A percentile compares a stretch with the other conserved stretches of the same genome.
phyloP scores from a whole-genome alignment of 805 yeast genomes.

The Pichia cephalocereana region DNA sequence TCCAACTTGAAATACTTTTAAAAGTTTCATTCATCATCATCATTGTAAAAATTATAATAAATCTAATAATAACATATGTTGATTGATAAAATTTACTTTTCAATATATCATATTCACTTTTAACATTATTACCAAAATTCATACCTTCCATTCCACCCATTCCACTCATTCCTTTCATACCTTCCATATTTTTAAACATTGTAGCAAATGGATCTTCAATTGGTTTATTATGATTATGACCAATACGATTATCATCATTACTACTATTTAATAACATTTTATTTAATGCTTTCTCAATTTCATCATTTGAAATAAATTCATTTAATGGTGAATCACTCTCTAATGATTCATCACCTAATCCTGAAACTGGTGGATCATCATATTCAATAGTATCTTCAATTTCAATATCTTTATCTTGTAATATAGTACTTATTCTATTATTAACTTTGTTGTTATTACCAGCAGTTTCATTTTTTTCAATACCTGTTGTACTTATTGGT shows the following conservation, averaged over 20 bases:
- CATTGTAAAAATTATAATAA: background rate
- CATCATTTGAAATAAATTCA: slow-evolving; percentile 6
- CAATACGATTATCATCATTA: background rate
- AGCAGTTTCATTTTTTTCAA: no score
- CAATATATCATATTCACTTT: background rate
- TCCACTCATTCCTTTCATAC: background rate
- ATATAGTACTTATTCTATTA: background rate
- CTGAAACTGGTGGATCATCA: slow-evolving; percentile 11
- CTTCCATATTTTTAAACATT: slow-evolving; percentile 7
- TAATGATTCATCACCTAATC: slow-evolving; percentile 12
- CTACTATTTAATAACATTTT: slow-evolving; percentile 1
- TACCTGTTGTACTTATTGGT: background rate
- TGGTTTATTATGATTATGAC: slow-evolving; percentile 4
- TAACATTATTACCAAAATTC: background rate
- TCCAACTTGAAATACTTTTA: background rate
- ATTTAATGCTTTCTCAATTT: background rate
- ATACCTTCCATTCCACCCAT: no score
- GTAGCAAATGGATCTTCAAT: slow-evolving; percentile 10
- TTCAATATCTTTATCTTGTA: background rate
- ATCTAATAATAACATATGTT: slow-evolving; percentile 1
- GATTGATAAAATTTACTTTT: slow-evolving; percentile 2
- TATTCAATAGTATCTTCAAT: background rate
- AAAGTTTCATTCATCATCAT: background rate
- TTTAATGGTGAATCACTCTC: slow-evolving; percentile 5
- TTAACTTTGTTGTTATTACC: no score